These are phyloP conservation scores for Phytophthora crassamura DNA, from an alignment of 352 stramenopile species.

Conservation along the genomic window DNA sequence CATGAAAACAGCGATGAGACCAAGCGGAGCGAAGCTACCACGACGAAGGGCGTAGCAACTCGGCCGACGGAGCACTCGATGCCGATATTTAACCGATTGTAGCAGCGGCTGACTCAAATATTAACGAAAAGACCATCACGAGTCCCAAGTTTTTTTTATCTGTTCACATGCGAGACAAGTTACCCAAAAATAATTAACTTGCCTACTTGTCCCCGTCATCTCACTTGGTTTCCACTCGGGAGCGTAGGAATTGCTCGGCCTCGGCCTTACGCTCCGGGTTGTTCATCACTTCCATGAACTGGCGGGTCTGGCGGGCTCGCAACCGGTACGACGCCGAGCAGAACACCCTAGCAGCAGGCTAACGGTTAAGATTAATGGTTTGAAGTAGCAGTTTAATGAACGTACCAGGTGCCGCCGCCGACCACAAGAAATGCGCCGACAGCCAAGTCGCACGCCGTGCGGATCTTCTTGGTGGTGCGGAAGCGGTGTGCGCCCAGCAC, in stretches of 20 bases:
- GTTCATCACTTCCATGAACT: conserved; percentile 90
- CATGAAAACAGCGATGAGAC: background rate
- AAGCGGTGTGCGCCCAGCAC: conserved; percentile 75
- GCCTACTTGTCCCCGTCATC: conserved; percentile 24
- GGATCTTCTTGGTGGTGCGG: conserved; percentile 62
- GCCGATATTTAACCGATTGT: conserved; percentile 44
- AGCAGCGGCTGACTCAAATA: conserved; percentile 37
- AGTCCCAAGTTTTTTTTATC: background rate
- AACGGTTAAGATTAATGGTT: background rate
- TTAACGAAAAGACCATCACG: conserved; percentile 22
- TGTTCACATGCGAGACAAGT: background rate
- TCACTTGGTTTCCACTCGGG: conserved; percentile 48
- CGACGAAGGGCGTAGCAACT: conserved; percentile 10
- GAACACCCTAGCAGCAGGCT: conserved; percentile 48
- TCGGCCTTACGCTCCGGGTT: conserved; percentile 74
- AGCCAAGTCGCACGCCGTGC: conserved; percentile 70
- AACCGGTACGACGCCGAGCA: conserved; percentile 63
- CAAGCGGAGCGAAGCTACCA: conserved; percentile 2
- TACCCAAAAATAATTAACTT: background rate
- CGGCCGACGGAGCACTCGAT: conserved; percentile 26
- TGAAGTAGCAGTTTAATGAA: background rate
- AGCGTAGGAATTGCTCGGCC: conserved; percentile 80
- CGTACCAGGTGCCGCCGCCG: conserved; percentile 59
- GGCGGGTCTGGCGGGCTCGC: conserved; percentile 62
- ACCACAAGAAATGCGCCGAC: conserved; percentile 71